Evolutionary conservation across 129 eudicot genomes (phyloP), one percentile per base, ranked within the genome.

Genomic region (Kitagawia praeruptora): DNA sequence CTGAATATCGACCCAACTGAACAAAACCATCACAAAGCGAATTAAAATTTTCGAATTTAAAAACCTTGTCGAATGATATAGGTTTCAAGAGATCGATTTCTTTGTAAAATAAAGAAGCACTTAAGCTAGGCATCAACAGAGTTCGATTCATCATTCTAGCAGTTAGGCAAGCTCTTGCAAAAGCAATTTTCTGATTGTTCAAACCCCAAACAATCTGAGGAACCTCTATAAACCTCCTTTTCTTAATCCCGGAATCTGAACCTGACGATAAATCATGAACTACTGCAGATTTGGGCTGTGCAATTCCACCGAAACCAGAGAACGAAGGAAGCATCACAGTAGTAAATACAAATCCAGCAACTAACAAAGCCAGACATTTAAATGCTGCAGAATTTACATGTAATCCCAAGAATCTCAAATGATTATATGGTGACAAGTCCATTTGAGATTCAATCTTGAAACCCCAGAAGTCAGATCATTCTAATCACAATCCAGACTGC

Each of bases 171-270:
- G 97, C 96, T 91, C 99, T 86, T 6, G 99, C 99, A 79, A 95
- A 92, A 3, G 99, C 99, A 56, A 95, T 95, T 69, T 95, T 95
- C 75, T 95, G 99, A 79, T 95, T 95, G 83, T 95, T 95, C 79
- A 95, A 86, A 37, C 99, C 99, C 99, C 99, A 95, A 4, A 95
- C 86, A 67, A 95, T 95, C 72, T 95, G 99, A 69, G 99, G 99
- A 37, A 90, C 97, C 82, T 95, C 95, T 78, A 95, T 63, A 72
- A 89, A 92, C 86, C 85, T 88, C 54, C 46, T 42, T 23, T 85
- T 86, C 37, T 42, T 75, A 73, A 77, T 51, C 18, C 74, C 71
- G 44, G 51, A 31, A 11, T 80, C 75, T 9, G 67, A 16, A 75
- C 78, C 69, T 46, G 41, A 19, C 3, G 40, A 27, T 14, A 77